Conservation (phyloP, 805 yeast species). For the Candida easanensis region DNA sequence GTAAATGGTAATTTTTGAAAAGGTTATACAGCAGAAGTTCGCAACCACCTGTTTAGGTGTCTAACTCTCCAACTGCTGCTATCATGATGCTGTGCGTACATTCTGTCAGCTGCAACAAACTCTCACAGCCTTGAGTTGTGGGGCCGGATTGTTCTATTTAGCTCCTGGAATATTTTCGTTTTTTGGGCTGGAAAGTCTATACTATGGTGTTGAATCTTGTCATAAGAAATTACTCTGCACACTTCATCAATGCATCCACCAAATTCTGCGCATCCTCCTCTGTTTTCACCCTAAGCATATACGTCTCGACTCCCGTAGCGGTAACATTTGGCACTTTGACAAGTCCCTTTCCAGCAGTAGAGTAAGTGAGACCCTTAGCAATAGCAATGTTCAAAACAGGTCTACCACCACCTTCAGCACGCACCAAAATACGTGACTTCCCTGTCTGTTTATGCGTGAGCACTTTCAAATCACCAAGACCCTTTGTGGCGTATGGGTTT, state of each 20-base stretch:
- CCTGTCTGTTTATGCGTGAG: conserved; percentile 54
- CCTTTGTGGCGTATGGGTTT: conserved; percentile 51
- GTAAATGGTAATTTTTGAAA: too few species aligned
- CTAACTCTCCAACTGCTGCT: too few species aligned
- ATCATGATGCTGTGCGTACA: too few species aligned
- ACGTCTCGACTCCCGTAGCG: conserved; percentile 61
- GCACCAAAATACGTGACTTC: conserved; percentile 68
- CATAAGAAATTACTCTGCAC: too few species aligned
- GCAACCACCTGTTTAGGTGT: too few species aligned
- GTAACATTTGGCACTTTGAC: conserved; percentile 65
- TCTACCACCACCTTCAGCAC: conserved; percentile 88
- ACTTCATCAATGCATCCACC: conserved; percentile 28
- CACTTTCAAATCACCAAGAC: conserved; percentile 81
- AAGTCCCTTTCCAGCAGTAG: conserved; percentile 46
- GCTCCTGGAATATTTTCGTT: too few species aligned
- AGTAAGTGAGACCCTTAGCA: conserved; percentile 55
- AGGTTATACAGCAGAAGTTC: too few species aligned
- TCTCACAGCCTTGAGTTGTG: too few species aligned
- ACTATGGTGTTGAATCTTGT: too few species aligned
- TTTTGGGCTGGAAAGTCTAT: too few species aligned
- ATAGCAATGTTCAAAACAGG: conserved; percentile 69
- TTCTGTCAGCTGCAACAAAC: too few species aligned
- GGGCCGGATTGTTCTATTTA: too few species aligned
- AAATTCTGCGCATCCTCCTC: conserved; percentile 62
- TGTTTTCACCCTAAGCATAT: conserved; percentile 73